Percentiles rank a stretch among this genome's conserved stretches.
These are phyloP conservation scores for Emericellopsis cladophorae DNA, from an alignment of 2,329 filamentous ascomycete species.

Conservation along the genomic window DNA sequence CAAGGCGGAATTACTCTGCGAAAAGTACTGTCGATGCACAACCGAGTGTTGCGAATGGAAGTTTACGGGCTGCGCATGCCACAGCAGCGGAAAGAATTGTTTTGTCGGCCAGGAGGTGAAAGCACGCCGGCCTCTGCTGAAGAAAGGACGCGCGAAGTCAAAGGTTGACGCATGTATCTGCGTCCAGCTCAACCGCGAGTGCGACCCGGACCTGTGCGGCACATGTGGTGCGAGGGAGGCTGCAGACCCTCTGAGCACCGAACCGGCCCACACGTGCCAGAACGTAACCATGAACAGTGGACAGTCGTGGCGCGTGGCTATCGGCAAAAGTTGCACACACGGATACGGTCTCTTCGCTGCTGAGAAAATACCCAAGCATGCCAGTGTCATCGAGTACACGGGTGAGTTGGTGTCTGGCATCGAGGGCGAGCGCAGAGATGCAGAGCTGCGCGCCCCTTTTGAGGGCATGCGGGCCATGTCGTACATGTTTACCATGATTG, in stretches of 20 bases:
- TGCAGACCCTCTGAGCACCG: slow-evolving; percentile 54
- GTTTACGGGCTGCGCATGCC: slow-evolving; percentile 56
- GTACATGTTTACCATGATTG: slow-evolving; percentile 48
- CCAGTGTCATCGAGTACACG: slow-evolving; percentile 72
- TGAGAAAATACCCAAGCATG: slow-evolving; percentile 51
- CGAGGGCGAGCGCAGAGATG: slow-evolving; percentile 57
- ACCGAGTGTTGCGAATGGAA: slow-evolving; percentile 46
- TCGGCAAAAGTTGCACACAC: slow-evolving; percentile 22
- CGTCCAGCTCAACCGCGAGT: slow-evolving; percentile 61
- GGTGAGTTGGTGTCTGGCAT: slow-evolving; percentile 63
- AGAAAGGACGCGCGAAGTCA: too few species aligned
- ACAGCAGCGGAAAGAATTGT: slow-evolving; percentile 46
- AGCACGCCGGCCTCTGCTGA: too few species aligned
- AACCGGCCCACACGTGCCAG: slow-evolving; percentile 45
- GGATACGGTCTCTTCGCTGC: slow-evolving; percentile 68
- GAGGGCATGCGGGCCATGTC: slow-evolving; percentile 42
- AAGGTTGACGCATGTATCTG: slow-evolving; percentile 50
- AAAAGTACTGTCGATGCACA: slow-evolving; percentile 57
- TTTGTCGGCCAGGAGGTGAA: slow-evolving; percentile 37
- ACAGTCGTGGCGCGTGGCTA: slow-evolving; percentile 19
- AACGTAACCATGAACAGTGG: slow-evolving; percentile 53
- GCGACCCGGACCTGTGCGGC: slow-evolving; percentile 63
- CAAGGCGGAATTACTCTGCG: slow-evolving; percentile 49
- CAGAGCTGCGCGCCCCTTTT: slow-evolving; percentile 45
- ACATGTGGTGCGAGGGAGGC: slow-evolving; percentile 57